These are phyloP conservation scores for Wickerhamomyces chaumierensis DNA, from an alignment of 805 yeast species.

Conservation along the genomic window DNA sequence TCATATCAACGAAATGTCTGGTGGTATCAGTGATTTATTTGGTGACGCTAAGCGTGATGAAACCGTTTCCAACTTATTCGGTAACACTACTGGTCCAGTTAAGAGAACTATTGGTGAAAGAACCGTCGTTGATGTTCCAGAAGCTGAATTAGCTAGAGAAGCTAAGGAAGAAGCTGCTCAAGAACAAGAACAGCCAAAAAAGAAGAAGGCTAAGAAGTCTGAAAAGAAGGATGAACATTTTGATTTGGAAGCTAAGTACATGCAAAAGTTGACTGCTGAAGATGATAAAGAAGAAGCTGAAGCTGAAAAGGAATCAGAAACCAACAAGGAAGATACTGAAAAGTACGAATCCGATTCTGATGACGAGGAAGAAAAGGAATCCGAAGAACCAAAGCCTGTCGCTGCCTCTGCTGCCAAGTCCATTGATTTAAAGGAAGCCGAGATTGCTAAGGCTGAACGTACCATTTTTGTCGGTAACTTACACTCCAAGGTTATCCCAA, in stretches of 20 bases:
- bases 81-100: constrained; percentile 38
- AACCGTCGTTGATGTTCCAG: constrained; percentile 20
- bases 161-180: constrained; percentile 13
- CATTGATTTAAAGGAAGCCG: constrained; percentile 55
- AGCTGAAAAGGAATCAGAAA: constrained; percentile 24
- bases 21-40: constrained; percentile 21
- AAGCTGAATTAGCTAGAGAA: constrained; percentile 5
- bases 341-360: constrained; percentile 11
- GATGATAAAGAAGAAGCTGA: constrained; percentile 23
- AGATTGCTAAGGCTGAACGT: constrained; percentile 70
- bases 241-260: constrained; percentile 45
- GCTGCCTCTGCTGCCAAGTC: constrained; percentile 21
- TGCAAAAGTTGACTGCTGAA: constrained; percentile 34
- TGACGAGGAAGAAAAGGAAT: constrained; percentile 18
- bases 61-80: constrained; percentile 23
- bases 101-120: constrained; percentile 23
- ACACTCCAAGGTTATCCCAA: constrained; percentile 49
- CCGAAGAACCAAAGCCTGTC: too few species aligned
- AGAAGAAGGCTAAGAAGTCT: constrained; percentile 12
- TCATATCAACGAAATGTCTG: too few species aligned
- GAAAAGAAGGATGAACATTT: constrained; percentile 24
- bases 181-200: constrained; percentile 14
- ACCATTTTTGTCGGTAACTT: constrained; percentile 88
- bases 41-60: constrained; percentile 21
- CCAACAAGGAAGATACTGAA: constrained; percentile 14